These are phyloP conservation scores for Septoria petroselini DNA, from an alignment of 2,329 filamentous ascomycete genomes.

Conservation along the genomic window DNA sequence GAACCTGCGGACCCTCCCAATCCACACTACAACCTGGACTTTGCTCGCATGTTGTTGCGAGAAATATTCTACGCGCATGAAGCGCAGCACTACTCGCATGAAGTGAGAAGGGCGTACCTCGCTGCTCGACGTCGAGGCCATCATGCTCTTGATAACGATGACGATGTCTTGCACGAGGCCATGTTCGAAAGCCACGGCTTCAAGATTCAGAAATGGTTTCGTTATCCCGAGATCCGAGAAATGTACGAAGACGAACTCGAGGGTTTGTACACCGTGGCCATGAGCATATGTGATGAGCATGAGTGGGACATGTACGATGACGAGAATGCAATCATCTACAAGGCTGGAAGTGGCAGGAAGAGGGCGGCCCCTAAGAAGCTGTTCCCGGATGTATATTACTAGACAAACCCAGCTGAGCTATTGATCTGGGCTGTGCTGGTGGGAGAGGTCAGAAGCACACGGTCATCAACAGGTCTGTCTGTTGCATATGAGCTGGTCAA, in stretches of 20 bases:
- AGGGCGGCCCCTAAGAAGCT: background rate
- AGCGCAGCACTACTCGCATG: constrained; percentile 12
- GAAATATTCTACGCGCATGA: constrained; percentile 30
- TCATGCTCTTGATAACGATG: constrained; percentile 11
- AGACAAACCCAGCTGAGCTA: too few relatives aligned
- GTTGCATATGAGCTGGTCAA: too few relatives aligned
- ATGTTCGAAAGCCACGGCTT: background rate
- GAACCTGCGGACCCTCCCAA: constrained; percentile 25
- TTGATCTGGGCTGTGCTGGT: too few relatives aligned
- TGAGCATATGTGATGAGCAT: constrained; percentile 31
- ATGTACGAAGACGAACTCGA: constrained; percentile 30
- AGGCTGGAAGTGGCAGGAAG: constrained; percentile 15
- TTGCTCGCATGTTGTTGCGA: constrained; percentile 26
- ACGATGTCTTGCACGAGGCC: constrained; percentile 11
- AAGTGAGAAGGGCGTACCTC: background rate
- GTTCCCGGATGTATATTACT: background rate
- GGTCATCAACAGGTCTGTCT: too few relatives aligned
- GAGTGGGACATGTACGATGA: constrained; percentile 32
- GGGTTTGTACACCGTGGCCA: constrained; percentile 28
- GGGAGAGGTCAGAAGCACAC: too few relatives aligned
- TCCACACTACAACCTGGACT: constrained; percentile 24
- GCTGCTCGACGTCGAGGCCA: constrained; percentile 4
- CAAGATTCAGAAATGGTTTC: constrained; percentile 26
- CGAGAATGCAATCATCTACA: constrained; percentile 30
- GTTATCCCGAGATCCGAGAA: constrained; percentile 28